Base-by-base conservation (phyloP, 805 yeast species). In the Cyberlindnera maritima region DNA sequence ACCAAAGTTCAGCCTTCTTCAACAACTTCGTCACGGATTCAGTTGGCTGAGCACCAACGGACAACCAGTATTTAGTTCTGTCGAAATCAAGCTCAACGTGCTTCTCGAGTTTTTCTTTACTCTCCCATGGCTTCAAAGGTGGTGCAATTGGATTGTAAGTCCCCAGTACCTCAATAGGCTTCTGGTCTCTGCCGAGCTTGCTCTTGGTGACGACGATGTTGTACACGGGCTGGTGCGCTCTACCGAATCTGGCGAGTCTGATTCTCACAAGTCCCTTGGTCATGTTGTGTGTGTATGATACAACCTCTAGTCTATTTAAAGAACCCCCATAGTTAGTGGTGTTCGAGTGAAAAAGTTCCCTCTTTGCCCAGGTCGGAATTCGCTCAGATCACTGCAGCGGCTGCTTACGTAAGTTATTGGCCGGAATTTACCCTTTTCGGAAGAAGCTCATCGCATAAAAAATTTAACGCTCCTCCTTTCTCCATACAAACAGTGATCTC, bases 41-140 rank as follows among this genome's bases (percentile, higher is more conserved):
- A 20, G 92, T 81, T 7, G 97, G 96, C 63, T 88, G 96, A 1
- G 98, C 98, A 12, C 99, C 99, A 17, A 89, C 96, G 59, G 97
- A 96, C 31, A 94, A 71, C 99, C 99, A 94, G 68, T 94, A 94
- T 65, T 89, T 89, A 5, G 96, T 81, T 59, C 97, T 80, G 54
- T 81, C 81, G 62, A 94, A 90, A 63, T 94, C 98, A 32, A 94
- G 70, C 55, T 83, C 77, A 35, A 92, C 79, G 56, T 90, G 90
- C 64, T 94, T 92, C 41, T 77, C 74, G 12, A 91, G 87, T 51
- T 75, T 68, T 34, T 71, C 69, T 11, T 41, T 47, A 12, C 85
- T 87, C 34, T 75, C 79, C 54, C 69, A 70, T 59, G 86, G 88
- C 31, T 85, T 74, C 46, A 83, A 65, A 26, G 92, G 86, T 43